Base-by-base conservation (phyloP, 2,329 filamentous ascomycete genomes). In the Colletotrichum abscissum region DNA sequence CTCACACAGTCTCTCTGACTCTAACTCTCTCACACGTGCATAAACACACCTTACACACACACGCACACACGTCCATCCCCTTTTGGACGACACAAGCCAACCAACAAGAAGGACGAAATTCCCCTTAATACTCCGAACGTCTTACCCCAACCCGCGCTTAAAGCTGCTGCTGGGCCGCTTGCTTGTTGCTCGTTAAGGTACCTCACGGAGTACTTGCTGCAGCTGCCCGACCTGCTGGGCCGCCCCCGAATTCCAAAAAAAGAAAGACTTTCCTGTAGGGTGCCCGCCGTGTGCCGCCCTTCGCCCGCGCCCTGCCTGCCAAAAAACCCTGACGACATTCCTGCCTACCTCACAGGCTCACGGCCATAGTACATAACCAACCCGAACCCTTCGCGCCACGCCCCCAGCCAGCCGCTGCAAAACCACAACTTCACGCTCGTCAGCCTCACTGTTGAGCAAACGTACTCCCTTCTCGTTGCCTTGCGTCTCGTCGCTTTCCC, bases 281-380 rank as follows among this genome's bases (percentile, higher is more conserved):
- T 63, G 67, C 56, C 71, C 66, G 24, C 46, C 22, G 16, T 33
- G 24, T 22, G 4, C 42, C 58, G 52, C 26, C 69, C 62, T 56
- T 35, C 60, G 38, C 38, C 38, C 38, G 38, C 38, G 38, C 38
- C 38, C 38, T 42, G 38, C 38, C 38, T 42, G 14, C 38, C 35
- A 16, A 42, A 7, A 72, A 59, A 57, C 62, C 57, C 56, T 64
- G 71, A 73, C 71, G 67, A 73, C 67, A 73, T 73, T 73, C 62
- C 60, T 52, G n/a, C 70, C 55, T 64, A 66, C 42, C 38, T 42
- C 38, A 42, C 38, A 42, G 38, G 38, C 38, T 42, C 38, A 16
- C 38, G 38, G 16, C 38, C 38, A 42, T 2, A 22, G 8, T 49
- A 49, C 56, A 42, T 70, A 70, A 65, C 30, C 67, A 42, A 52